phyloP scores from a whole-genome alignment of 257 asterid genomes.

The Solanum paucissectum region DNA sequence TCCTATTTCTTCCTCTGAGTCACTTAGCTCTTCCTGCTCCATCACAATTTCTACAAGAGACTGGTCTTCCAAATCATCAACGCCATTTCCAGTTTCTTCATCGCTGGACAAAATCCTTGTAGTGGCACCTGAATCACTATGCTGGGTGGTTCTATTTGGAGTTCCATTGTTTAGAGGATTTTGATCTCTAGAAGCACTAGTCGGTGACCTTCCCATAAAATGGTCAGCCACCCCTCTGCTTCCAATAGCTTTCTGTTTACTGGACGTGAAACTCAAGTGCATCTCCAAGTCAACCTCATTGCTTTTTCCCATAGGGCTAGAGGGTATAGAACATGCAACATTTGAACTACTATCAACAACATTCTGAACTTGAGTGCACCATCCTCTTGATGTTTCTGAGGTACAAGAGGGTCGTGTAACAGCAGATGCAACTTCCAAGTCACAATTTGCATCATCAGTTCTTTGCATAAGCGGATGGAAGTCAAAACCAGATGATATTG shows the following conservation, averaged over 20 bases:
- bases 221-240: conserved; percentile 13
- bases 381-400: conserved; percentile 25
- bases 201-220: conserved; percentile 6
- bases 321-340: conserved; percentile 24
- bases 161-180: conserved; percentile 20
- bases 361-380: conserved; percentile 15
- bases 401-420: conserved; percentile 20
- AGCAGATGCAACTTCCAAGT: conserved; percentile 17
- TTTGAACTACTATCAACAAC: conserved; percentile 20
- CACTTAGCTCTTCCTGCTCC: conserved; percentile 98
- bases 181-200: conserved; percentile 9
- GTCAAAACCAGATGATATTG: conserved; percentile 35
- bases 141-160: conserved; percentile 14
- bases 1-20: conserved; percentile 86
- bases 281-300: conserved; percentile 65
- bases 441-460: conserved; percentile 30
- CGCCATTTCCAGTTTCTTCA: conserved; percentile 23
- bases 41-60: conserved; percentile 69
- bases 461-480: conserved; percentile 92
- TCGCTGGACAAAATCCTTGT: conserved; percentile 20
- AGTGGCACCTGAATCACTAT: conserved; percentile 22
- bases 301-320: conserved; percentile 25
- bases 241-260: conserved; percentile 25
- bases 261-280: conserved; percentile 49
- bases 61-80: conserved; percentile 28